Evolutionary conservation across 441 rosid genomes (phyloP), one percentile per base, ranked within the genome.

Genomic region (Aleurites moluccanus): DNA sequence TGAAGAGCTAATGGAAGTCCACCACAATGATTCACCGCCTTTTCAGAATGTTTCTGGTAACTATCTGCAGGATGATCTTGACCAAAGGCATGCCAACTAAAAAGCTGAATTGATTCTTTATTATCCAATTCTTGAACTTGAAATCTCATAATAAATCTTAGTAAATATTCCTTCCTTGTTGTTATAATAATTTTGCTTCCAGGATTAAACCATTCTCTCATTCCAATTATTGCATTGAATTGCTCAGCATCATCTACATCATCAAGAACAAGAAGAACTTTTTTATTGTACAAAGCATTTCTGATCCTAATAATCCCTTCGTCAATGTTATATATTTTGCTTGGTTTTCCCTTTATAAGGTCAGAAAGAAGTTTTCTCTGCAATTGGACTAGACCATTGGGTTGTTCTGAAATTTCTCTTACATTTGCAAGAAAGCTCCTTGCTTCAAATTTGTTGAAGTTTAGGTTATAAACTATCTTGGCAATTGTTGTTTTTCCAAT

Each of bases 401-500:
- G 61, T 50, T 74, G 60, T 47, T 50, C 69, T n/a, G 74, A 67
- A 14, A 28, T 56, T 57, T 79, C 85, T 70, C 78, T 64, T 10
- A 79, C 71, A 70, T 77, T 64, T 64, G 76, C 73, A 27, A 82
- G 79, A 71, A 82, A 82, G 67, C 83, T 60, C 1, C 64, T 55
- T 21, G 33, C 70, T 10, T 77, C 72, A 47, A 77, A 82, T 27
- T 25, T 77, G 18, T 60, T 21, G 52, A 50, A 67, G 60, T 59
- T 74, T n/a, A 0, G 28, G 9, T 77, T 79, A 55, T 74, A 82
- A 53, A 79, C 70, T 10, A 6, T 45, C 67, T 79, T 82, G 61
- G 85, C 80, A 20, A 79, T 64, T 13, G 78, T 76, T 3, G 85
- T 79, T 69, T 82, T 82, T 44, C 85, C 85, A 50, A 76, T 55